Conservation (phyloP, 2,329 filamentous ascomycete species). For the Aschersonia sp. region DNA sequence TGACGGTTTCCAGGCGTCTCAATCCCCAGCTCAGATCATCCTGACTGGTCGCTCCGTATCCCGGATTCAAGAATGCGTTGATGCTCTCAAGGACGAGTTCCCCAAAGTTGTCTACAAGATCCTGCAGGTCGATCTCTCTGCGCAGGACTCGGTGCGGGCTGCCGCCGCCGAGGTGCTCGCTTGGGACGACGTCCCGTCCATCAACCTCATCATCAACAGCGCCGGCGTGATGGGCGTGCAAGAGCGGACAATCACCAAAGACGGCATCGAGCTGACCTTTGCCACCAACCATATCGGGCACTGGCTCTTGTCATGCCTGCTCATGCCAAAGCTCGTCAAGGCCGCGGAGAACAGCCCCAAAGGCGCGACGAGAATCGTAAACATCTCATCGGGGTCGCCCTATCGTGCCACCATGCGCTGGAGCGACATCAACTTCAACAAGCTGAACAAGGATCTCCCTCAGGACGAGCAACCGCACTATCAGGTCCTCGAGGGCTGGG, state of each 20-base stretch:
- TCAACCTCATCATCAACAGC: constrained; percentile 24
- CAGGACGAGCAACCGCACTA: constrained; percentile 7
- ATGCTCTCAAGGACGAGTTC: constrained; percentile 16
- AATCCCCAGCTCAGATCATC: constrained; percentile 20
- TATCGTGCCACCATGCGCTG: constrained; percentile 22
- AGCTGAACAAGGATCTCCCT: constrained; percentile 10
- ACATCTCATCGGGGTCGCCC: constrained; percentile 26
- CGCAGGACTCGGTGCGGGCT: constrained; percentile 20
- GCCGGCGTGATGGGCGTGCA: constrained; percentile 21
- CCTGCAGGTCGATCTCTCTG: constrained; percentile 22
- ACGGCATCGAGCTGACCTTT: constrained; percentile 22
- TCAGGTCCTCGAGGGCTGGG: constrained; percentile 5
- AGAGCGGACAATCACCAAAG: constrained; percentile 15
- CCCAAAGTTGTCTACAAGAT: constrained; percentile 17
- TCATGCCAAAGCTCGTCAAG: constrained; percentile 19
- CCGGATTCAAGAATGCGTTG: constrained; percentile 21
- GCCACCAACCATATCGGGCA: constrained; percentile 23
- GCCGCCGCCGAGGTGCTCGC: constrained; percentile 18
- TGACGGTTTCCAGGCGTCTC: constrained; percentile 7
- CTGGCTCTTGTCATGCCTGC: constrained; percentile 20
- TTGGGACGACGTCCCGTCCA: constrained; percentile 12
- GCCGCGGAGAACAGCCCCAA: constrained; percentile 11
- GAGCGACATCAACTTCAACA: constrained; percentile 27
- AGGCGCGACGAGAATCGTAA: constrained; percentile 23
- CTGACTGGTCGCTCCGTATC: constrained; percentile 22